Percentiles rank a stretch among this genome's conserved stretches.
Conservation (phyloP, 768 basidiomycete species). For the Russula brevipes region DNA sequence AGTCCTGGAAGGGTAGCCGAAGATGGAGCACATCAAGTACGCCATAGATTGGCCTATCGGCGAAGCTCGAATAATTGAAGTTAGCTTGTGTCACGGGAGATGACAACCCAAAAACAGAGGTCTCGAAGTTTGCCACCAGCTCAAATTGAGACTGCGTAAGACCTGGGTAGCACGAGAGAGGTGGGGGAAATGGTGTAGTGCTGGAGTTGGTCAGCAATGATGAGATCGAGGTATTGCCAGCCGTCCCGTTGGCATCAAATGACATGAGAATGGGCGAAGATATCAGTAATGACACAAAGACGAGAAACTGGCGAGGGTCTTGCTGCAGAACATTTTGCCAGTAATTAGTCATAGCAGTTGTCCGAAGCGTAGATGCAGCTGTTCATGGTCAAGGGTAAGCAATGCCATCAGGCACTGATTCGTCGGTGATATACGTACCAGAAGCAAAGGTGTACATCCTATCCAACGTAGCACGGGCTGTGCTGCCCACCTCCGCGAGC, state of each 20-base stretch:
- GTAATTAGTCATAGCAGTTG: constrained; percentile 44
- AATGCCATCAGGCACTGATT: neutral
- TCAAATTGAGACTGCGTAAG: constrained; percentile 39
- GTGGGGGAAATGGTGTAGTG: constrained; percentile 49
- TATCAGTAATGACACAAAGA: constrained; percentile 45
- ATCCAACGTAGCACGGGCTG: constrained; percentile 42
- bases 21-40: constrained; percentile 52
- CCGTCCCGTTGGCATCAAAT: constrained; percentile 47
- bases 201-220: constrained; percentile 41
- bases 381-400: neutral
- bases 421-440: constrained; percentile 38
- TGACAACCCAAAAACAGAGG: constrained; percentile 47
- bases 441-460: constrained; percentile 56
- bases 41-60: constrained; percentile 58
- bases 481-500: constrained; percentile 38
- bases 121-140: constrained; percentile 46
- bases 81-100: constrained; percentile 29
- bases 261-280: constrained; percentile 49
- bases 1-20: constrained; percentile 52
- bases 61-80: constrained; percentile 50
- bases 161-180: constrained; percentile 56
- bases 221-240: constrained; percentile 32
- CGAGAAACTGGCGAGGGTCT: constrained; percentile 37
- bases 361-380: constrained; percentile 56
- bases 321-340: constrained; percentile 53